Conservation (phyloP, 306 rosid genomes). For the Ochetophila trinervis region DNA sequence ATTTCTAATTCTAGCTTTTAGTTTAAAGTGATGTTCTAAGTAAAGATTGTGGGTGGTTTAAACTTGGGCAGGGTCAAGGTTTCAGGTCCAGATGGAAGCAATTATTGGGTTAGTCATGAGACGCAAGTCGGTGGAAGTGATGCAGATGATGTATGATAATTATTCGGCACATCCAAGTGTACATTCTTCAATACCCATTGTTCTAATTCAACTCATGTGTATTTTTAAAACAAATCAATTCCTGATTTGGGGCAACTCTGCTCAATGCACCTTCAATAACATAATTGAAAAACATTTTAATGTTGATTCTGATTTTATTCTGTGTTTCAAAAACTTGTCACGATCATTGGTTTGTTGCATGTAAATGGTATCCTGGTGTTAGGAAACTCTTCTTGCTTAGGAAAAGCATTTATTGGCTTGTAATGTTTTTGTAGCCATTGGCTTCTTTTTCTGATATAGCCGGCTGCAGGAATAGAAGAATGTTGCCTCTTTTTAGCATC, state of each 20-base stretch:
- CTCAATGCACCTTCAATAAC: constrained; percentile 27
- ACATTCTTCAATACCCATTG: constrained; percentile 43
- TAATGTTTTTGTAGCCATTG: too few species aligned
- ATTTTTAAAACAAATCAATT: constrained; percentile 21
- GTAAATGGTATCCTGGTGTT: too few species aligned
- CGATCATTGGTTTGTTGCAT: too few species aligned
- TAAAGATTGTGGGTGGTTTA: constrained; percentile 30
- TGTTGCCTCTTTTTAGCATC: too few species aligned
- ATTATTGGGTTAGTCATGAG: constrained; percentile 66
- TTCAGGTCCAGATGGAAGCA: constrained; percentile 74
- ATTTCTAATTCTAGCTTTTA: constrained; percentile 6
- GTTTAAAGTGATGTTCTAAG: constrained; percentile 9
- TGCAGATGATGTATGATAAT: constrained; percentile 65
- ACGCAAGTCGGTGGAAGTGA: constrained; percentile 77
- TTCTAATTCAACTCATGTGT: constrained; percentile 38
- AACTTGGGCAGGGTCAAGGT: constrained; percentile 62
- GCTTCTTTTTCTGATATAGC: too few species aligned
- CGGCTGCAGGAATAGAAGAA: too few species aligned
- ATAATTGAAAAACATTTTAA: constrained; percentile 27
- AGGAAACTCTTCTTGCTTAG: too few species aligned
- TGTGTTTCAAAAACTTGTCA: background rate
- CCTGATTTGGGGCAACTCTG: constrained; percentile 30
- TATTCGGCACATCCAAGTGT: constrained; percentile 38
- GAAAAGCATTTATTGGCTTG: too few species aligned
- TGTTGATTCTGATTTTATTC: constrained; percentile 27